phyloP scores from a whole-genome alignment of 306 rosid species.

The Malus sieversii region DNA sequence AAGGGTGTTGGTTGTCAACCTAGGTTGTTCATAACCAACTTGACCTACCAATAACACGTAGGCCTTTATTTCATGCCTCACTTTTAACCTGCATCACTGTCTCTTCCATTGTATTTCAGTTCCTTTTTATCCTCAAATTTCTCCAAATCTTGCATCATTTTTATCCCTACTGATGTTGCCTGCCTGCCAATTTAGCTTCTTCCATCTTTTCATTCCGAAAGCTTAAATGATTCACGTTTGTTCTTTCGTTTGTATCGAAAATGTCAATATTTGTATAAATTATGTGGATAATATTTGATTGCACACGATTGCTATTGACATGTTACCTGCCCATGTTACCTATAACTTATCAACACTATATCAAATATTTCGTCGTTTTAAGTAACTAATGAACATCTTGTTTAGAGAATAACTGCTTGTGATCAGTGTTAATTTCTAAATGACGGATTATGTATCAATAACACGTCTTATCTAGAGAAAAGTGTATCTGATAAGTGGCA shows the following conservation, averaged over 20 bases:
- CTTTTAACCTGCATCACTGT: conserved; percentile 39
- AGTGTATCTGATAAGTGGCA: neutral
- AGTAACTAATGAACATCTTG: too few species aligned
- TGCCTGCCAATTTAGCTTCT: conserved; percentile 1
- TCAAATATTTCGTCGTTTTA: too few species aligned
- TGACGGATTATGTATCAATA: too few species aligned
- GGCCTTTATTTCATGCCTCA: conserved; percentile 35
- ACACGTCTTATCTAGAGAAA: too few species aligned
- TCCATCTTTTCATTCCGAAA: neutral
- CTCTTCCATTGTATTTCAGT: conserved; percentile 16
- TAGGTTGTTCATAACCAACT: conserved; percentile 37
- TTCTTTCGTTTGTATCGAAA: too few species aligned
- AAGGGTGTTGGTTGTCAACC: conserved; percentile 52
- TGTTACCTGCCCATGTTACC: too few species aligned
- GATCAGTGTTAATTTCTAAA: neutral
- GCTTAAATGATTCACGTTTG: too few species aligned
- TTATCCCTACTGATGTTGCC: conserved; percentile 15
- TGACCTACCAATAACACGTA: conserved; percentile 23
- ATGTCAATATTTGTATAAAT: too few species aligned
- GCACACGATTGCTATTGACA: too few species aligned
- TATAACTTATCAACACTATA: too few species aligned
- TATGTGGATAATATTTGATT: too few species aligned
- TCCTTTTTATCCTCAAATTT: conserved; percentile 21
- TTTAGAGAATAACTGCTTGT: neutral
- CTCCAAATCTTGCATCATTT: conserved; percentile 37